A percentile compares a stretch with the other conserved stretches of the same genome.
phyloP scores from a whole-genome alignment of 192 early-diverging fungal genomes.

The Coemansia sp. region DNA sequence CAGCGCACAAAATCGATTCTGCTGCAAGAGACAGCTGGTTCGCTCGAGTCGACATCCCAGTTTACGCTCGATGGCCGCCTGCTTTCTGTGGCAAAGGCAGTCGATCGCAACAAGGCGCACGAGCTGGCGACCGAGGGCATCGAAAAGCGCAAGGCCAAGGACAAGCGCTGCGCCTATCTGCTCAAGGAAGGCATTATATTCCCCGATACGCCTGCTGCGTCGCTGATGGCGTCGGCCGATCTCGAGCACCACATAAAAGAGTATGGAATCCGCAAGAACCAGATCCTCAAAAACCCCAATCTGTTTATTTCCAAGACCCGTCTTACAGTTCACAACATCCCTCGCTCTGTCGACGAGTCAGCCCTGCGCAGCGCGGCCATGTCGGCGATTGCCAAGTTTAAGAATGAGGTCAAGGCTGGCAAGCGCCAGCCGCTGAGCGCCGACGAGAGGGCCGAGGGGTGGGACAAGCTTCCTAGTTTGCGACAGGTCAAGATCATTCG shows the following conservation, averaged over 20 bases:
- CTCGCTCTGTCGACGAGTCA: slow-evolving; percentile 67
- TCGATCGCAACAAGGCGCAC: slow-evolving; percentile 68
- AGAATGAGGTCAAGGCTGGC: slow-evolving; percentile 66
- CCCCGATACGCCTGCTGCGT: slow-evolving; percentile 75
- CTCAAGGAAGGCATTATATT: slow-evolving; percentile 91
- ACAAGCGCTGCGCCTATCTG: slow-evolving; percentile 84
- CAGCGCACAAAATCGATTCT: slow-evolving; percentile 52
- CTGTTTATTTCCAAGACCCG: slow-evolving; percentile 85
- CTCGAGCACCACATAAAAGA: slow-evolving; percentile 76
- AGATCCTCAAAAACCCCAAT: slow-evolving; percentile 82
- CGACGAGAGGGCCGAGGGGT: slow-evolving; percentile 62
- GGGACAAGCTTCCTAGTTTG: slow-evolving; percentile 60
- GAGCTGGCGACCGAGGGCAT: slow-evolving; percentile 60
- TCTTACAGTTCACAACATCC: slow-evolving; percentile 85
- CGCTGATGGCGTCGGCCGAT: slow-evolving; percentile 69
- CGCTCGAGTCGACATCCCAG: slow-evolving; percentile 35
- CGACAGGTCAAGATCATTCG: slow-evolving; percentile 81
- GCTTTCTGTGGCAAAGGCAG: slow-evolving; percentile 74
- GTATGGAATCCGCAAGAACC: slow-evolving; percentile 74
- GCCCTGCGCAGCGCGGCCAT: slow-evolving; percentile 52
- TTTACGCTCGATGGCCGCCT: slow-evolving; percentile 80
- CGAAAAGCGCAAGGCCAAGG: slow-evolving; percentile 64
- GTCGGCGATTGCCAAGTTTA: slow-evolving; percentile 68
- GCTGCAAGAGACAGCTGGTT: slow-evolving; percentile 44
- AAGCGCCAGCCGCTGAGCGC: slow-evolving; percentile 55